Percentiles rank a stretch among this genome's conserved stretches.
Evolutionary conservation across 2,329 filamentous ascomycete species (phyloP).

Genomic region (Cytospora mali): DNA sequence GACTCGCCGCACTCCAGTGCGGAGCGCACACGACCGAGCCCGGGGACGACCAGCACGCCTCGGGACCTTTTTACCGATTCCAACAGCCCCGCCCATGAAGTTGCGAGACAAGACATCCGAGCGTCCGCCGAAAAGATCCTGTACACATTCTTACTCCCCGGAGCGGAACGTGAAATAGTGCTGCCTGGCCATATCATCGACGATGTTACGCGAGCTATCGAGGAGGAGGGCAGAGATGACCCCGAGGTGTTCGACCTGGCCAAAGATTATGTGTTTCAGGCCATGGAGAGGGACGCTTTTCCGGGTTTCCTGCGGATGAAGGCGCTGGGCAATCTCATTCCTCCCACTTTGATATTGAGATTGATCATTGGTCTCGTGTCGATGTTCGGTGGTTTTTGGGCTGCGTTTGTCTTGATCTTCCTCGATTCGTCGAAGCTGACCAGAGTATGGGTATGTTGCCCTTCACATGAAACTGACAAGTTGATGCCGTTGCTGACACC

Average conservation of each 20-base stretch:
- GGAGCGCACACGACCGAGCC: constrained; percentile 51
- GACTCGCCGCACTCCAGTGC: constrained; percentile 58
- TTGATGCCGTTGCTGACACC: constrained; percentile 25
- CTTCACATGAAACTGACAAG: not conserved
- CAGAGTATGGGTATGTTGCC: constrained; percentile 76
- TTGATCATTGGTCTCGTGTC: constrained; percentile 82
- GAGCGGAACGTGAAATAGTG: constrained; percentile 95
- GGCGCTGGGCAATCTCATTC: constrained; percentile 92
- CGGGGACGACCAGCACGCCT: constrained; percentile 59
- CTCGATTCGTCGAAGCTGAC: constrained; percentile 73
- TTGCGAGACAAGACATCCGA: constrained; percentile 86
- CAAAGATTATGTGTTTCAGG: constrained; percentile 99
- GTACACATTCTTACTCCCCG: constrained; percentile 94
- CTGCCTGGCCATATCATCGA: constrained; percentile 85
- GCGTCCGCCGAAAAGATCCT: constrained; percentile 96
- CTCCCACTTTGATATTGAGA: constrained; percentile 82
- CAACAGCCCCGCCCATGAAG: constrained; percentile 79
- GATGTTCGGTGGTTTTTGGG: constrained; percentile 93
- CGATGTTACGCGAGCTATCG: constrained; percentile 84
- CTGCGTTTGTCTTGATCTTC: constrained; percentile 90
- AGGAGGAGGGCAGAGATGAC: constrained; percentile 89
- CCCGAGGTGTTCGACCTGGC: constrained; percentile 96
- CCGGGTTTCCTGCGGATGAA: constrained; percentile 94
- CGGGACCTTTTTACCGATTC: constrained; percentile 71
- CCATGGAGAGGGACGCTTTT: constrained; percentile 99